phyloP scores from a whole-genome alignment of 495 filamentous ascomycete genomes.

The Tuber umbilicatum region DNA sequence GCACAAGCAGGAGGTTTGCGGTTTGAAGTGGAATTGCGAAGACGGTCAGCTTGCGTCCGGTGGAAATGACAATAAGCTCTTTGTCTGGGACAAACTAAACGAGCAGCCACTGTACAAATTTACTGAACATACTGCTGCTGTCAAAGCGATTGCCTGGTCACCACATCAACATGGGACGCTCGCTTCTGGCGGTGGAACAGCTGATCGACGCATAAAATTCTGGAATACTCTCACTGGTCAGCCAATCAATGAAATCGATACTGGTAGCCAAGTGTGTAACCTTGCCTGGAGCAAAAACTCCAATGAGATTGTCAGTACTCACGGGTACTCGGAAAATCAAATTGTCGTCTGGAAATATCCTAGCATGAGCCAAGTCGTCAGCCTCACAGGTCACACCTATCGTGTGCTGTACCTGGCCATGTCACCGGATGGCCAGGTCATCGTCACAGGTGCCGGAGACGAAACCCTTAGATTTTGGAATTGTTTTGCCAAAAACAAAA shows the following conservation, averaged over 20 bases:
- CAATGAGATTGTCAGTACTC: constrained; percentile 93
- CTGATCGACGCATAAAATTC: constrained; percentile 92
- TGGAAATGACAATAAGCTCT: constrained; percentile 95
- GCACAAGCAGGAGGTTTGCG: constrained; percentile 97
- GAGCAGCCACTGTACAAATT: constrained; percentile 87
- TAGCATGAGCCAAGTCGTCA: constrained; percentile 91
- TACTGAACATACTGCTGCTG: constrained; percentile 84
- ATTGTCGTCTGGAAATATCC: constrained; percentile 99
- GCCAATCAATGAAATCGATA: constrained; percentile 78
- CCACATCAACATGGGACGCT: constrained; percentile 89
- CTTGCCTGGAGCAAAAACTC: constrained; percentile 91
- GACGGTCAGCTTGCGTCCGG: constrained; percentile 93
- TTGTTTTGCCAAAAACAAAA: constrained; percentile 67
- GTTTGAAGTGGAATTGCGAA: constrained; percentile 93
- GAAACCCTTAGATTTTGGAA: constrained; percentile 97
- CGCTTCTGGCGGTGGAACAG: constrained; percentile 93
- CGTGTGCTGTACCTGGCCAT: constrained; percentile 93
- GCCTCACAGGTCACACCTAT: constrained; percentile 91
- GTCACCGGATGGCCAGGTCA: constrained; percentile 87
- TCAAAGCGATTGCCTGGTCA: constrained; percentile 98
- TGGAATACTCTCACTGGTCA: constrained; percentile 83
- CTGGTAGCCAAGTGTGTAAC: constrained; percentile 95
- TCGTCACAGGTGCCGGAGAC: constrained; percentile 94
- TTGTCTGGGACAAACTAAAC: constrained; percentile 93
- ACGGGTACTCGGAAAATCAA: constrained; percentile 96